phyloP scores from a whole-genome alignment of 2,329 filamentous ascomycete genomes.

The Tolypocladium inflatum region DNA sequence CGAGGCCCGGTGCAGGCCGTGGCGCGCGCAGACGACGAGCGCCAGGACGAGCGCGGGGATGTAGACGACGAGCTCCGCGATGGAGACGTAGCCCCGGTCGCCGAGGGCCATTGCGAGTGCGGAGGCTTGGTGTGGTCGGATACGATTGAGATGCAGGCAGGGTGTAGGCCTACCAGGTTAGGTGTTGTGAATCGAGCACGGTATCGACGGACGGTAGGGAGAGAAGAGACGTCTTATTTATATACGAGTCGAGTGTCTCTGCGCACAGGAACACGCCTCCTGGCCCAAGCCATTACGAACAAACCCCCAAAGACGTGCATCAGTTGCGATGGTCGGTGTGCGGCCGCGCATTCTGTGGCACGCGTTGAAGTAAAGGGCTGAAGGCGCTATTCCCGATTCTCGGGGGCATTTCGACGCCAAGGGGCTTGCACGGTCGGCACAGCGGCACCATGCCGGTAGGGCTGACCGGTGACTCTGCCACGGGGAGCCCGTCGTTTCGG shows the following conservation, averaged over 20 bases:
- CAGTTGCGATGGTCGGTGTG: background rate
- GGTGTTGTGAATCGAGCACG: background rate
- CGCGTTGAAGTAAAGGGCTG: too few species aligned
- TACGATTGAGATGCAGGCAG: too few species aligned
- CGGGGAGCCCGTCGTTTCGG: too few species aligned
- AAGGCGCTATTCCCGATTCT: background rate
- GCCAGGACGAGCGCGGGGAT: slow-evolving; percentile 24
- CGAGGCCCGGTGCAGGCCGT: slow-evolving; percentile 32
- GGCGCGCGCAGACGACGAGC: slow-evolving; percentile 27
- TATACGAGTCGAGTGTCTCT: background rate
- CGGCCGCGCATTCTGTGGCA: background rate
- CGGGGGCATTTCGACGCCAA: background rate
- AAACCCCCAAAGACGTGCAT: background rate
- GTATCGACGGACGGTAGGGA: too few species aligned
- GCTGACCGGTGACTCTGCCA: background rate
- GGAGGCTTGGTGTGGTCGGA: too few species aligned
- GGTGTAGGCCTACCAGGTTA: too few species aligned
- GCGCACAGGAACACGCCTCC: too few species aligned
- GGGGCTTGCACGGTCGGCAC: too few species aligned
- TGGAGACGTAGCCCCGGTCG: slow-evolving; percentile 18
- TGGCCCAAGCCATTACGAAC: too few species aligned
- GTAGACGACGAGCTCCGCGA: slow-evolving; percentile 32
- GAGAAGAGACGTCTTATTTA: background rate
- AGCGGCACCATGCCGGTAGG: background rate
- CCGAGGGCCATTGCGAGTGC: slow-evolving; percentile 3